These are phyloP conservation scores for Elsinoe fawcettii DNA, from an alignment of 2,329 filamentous ascomycete species.

Conservation along the genomic window DNA sequence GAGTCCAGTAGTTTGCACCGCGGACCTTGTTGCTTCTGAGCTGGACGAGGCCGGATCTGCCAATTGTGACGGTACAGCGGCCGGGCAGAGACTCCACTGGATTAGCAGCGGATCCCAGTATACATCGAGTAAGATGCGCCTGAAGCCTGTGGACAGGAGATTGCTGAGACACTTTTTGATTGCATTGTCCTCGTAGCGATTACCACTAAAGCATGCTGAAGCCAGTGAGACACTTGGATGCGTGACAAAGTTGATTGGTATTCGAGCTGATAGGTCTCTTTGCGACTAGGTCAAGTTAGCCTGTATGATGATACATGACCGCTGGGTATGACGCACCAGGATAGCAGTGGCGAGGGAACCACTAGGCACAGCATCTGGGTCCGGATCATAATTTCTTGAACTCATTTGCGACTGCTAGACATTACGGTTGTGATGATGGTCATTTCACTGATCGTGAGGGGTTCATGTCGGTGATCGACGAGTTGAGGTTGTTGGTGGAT, in stretches of 20 bases:
- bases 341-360: constrained; percentile 22
- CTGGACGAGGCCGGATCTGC: constrained; percentile 15
- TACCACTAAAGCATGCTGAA: constrained; percentile 51
- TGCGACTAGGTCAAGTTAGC: constrained; percentile 43
- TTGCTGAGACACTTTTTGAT: constrained; percentile 54
- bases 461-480: not conserved
- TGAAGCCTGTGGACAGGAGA: constrained; percentile 52
- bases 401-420: constrained; percentile 1
- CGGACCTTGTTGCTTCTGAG: constrained; percentile 16
- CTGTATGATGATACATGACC: not conserved
- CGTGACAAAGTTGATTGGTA: constrained; percentile 58
- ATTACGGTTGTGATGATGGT: not conserved
- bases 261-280: constrained; percentile 50
- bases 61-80: constrained; percentile 23
- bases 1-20: constrained; percentile 14
- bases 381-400: constrained; percentile 22
- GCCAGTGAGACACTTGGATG: constrained; percentile 49
- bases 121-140: constrained; percentile 51
- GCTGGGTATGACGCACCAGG: constrained; percentile 23
- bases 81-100: constrained; percentile 56
- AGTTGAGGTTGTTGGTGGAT: not conserved
- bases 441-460: not conserved
- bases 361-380: constrained; percentile 21
- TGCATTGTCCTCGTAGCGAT: constrained; percentile 46
- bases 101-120: constrained; percentile 53